These are phyloP conservation scores for Tetrahymena elliotti DNA, from an alignment of 73 alveolate genomes.

Conservation along the genomic window DNA sequence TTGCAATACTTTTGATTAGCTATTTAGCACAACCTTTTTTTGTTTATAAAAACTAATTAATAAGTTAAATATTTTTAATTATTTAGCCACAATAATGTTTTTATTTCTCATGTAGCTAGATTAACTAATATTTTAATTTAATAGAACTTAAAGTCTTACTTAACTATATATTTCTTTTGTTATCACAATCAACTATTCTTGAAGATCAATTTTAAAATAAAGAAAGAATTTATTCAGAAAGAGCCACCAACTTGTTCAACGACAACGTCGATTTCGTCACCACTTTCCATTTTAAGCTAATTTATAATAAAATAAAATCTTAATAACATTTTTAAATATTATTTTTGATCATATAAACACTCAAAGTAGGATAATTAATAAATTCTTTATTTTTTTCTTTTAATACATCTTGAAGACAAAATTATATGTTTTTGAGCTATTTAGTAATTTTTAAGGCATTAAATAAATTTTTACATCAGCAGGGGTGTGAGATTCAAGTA, in stretches of 20 bases:
- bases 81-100: background rate
- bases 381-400: too few relatives aligned
- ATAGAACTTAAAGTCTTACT: background rate
- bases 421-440: background rate
- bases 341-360: background rate
- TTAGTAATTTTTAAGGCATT: background rate
- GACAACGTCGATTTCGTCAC: conserved; percentile 41
- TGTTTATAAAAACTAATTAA: too few relatives aligned
- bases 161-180: background rate
- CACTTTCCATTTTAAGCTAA: conserved; percentile 18
- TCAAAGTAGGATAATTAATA: background rate
- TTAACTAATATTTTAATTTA: too few relatives aligned
- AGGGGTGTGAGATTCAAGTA: conserved; percentile 17
- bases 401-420: too few relatives aligned
- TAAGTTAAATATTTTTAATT: too few relatives aligned
- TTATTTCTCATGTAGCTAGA: too few relatives aligned
- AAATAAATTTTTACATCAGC: background rate
- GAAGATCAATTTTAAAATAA: background rate
- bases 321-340: too few relatives aligned
- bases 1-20: background rate
- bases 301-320: background rate
- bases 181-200: background rate
- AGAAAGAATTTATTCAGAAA: background rate
- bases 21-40: background rate
- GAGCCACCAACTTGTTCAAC: conserved; percentile 27